Evolutionary conservation across 306 rosid genomes (phyloP).

Genomic region (Dicorynia guianensis): DNA sequence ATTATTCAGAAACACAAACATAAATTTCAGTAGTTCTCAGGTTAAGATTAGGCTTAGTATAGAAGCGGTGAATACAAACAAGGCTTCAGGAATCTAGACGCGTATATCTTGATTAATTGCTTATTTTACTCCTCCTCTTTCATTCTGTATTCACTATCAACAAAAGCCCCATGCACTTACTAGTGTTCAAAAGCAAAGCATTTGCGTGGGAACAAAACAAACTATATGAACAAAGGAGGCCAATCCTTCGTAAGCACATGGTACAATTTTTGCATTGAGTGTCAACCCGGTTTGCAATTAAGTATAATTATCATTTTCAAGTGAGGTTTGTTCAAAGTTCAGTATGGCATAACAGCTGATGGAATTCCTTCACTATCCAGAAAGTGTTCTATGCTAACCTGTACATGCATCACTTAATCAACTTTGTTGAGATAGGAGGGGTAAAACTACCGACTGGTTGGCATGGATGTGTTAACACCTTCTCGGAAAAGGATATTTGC

Average conservation of each 20-base stretch:
- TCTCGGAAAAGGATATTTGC: slow-evolving; percentile 72
- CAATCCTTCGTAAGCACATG: slow-evolving; percentile 18
- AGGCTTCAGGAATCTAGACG: background rate
- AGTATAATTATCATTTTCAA: slow-evolving; percentile 21
- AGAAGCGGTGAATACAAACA: background rate
- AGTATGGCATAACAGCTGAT: slow-evolving; percentile 25
- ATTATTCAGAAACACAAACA: too few species aligned
- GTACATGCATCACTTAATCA: slow-evolving; percentile 21
- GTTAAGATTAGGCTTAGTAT: too few species aligned
- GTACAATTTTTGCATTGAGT: slow-evolving; percentile 45
- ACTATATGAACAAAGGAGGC: slow-evolving; percentile 5
- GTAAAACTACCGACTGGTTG: slow-evolving; percentile 43
- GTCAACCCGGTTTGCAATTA: slow-evolving; percentile 18
- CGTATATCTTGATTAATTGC: slow-evolving; percentile 17
- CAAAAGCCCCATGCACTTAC: background rate
- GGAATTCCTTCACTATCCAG: slow-evolving; percentile 22
- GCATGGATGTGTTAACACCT: slow-evolving; percentile 41
- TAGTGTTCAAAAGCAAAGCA: slow-evolving; percentile 13
- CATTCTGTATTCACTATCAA: background rate
- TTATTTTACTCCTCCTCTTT: background rate
- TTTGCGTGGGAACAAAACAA: background rate
- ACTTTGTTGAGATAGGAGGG: slow-evolving; percentile 31
- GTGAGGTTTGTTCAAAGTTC: slow-evolving; percentile 28
- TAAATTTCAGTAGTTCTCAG: too few species aligned
- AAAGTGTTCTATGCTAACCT: slow-evolving; percentile 34